Evolutionary conservation across 129 eudicot genomes (phyloP).

Genomic region (Helianthus tuberosus): DNA sequence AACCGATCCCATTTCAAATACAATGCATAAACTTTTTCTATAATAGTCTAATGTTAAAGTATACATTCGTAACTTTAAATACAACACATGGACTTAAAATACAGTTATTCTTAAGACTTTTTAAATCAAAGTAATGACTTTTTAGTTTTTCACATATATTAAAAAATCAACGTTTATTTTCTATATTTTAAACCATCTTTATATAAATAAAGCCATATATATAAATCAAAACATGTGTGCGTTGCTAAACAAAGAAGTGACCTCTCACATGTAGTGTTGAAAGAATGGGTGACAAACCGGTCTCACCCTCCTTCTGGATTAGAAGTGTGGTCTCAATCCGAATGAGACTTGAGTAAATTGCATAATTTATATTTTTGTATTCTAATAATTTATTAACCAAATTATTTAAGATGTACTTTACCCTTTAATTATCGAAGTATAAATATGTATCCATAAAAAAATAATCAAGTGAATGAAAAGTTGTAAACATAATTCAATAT

Average conservation of each 20-base stretch:
- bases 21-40: too few species aligned
- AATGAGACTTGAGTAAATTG: background rate
- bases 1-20: too few species aligned
- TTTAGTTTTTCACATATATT: background rate
- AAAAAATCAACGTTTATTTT: background rate
- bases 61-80: too few species aligned
- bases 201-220: background rate
- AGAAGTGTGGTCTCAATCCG: conserved; percentile 22
- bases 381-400: background rate
- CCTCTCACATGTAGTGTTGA: conserved; percentile 22
- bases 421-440: background rate
- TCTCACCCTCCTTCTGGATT: conserved; percentile 2
- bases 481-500: background rate
- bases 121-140: too few species aligned
- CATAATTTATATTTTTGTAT: background rate
- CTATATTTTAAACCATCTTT: background rate
- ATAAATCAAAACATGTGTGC: background rate
- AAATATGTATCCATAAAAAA: background rate
- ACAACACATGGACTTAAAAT: too few species aligned
- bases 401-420: background rate
- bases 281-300: conserved; percentile 17
- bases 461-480: background rate
- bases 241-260: conserved; percentile 21
- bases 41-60: too few species aligned
- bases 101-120: too few species aligned